Evolutionary conservation across 768 basidiomycete genomes (phyloP), one percentile per base, ranked within the genome.

Genomic region (Naganishia onofrii): DNA sequence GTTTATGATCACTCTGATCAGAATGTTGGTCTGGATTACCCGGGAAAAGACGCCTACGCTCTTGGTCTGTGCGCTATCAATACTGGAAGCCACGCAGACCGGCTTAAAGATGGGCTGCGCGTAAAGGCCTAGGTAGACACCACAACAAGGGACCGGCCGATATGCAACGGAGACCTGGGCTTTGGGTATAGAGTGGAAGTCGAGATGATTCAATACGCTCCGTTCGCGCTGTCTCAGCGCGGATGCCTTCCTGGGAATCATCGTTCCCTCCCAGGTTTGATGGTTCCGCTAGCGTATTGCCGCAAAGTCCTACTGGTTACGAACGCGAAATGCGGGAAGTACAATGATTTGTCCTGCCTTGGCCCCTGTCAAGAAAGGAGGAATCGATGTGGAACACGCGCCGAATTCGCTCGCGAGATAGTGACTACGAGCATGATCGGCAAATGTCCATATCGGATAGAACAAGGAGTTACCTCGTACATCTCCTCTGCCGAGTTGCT

Each of bases 321-420:
- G 60, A 44, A 44, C 60, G 60, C 42, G 60, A 63, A 63, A 63
- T 63, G 60, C 38, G 60, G 60, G 60, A 63, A 63, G 42, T 42
- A 63, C 31, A 63, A 46, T 42, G 21, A 26, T 4, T 63, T 12
- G 6, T 44, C 26, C 3, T 26, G 36, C 38, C 42, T 44, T 63
- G 38, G 23, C 23, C 12, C 28, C 23, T 15, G 23, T 44, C 60
- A 12, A 42, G 23, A 15, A 26, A 42, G 38, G 38, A 42, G 38
- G 29, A 38, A 9, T 23, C 36, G 38, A 63, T 44, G 3, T 32
- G 57, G 57, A 34, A 63, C 60, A 63, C 38, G 26, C 38, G 60
- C 60, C 60, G 60, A 51, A 44, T 63, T 29, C 38, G 38, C 36
- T 63, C 32, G 36, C 60, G 23, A 42, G 38, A 63, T 42, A 19